Conservation (phyloP, 2,329 filamentous ascomycete genomes). For the Botrytis galanthina region DNA sequence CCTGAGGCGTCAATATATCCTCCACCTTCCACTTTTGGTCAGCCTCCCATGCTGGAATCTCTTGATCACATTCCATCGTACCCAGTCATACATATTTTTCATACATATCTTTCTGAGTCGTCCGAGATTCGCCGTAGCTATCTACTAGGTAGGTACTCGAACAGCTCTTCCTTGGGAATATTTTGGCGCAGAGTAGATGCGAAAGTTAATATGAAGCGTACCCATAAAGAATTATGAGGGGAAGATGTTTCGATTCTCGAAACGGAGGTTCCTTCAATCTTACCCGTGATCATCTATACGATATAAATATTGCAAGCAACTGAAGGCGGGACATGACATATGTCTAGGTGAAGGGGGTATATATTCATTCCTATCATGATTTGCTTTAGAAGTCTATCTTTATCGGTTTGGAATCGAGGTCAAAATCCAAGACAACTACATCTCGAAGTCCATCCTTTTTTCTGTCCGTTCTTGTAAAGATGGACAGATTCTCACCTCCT, state of each 20-base stretch:
- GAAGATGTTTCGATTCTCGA: not conserved
- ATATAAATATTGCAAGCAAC: not conserved
- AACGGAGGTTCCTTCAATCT: not conserved
- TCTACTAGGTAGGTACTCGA: not conserved
- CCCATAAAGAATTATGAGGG: not conserved
- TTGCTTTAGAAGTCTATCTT: not conserved
- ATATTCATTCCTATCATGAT: not conserved
- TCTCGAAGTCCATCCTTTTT: constrained; percentile 16
- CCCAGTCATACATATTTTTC: not conserved
- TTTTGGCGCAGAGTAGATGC: not conserved
- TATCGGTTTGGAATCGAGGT: not conserved
- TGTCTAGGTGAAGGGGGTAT: not conserved
- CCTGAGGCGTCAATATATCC: constrained; percentile 9
- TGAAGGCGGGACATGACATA: not conserved
- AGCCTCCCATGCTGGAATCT: not conserved
- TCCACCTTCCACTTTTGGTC: not conserved
- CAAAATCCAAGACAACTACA: constrained; percentile 31
- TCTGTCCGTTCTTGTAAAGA: constrained; percentile 29
- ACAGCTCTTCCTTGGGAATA: not conserved
- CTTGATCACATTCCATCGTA: not conserved
- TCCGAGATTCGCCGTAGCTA: not conserved
- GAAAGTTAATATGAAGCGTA: not conserved
- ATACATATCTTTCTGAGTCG: not conserved
- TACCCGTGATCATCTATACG: not conserved
- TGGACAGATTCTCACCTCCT: constrained; percentile 26